These are phyloP conservation scores for Boletus sensibilis DNA, from an alignment of 768 basidiomycete genomes.

Conservation along the genomic window DNA sequence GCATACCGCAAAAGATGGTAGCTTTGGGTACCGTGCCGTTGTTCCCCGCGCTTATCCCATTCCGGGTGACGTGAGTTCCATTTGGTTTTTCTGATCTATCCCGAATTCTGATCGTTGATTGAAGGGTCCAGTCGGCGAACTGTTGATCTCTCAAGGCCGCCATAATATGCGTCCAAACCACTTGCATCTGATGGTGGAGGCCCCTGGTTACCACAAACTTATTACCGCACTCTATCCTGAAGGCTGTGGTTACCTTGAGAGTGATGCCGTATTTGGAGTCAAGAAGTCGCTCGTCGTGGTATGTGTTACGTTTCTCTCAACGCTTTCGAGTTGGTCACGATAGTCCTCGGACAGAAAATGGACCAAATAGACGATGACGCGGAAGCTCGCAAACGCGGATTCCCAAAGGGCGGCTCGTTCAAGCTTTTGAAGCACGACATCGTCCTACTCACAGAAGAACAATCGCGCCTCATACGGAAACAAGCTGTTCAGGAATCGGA, in stretches of 20 bases:
- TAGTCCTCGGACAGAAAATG: constrained; percentile 40
- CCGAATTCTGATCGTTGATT: constrained; percentile 7
- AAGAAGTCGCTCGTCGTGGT: constrained; percentile 78
- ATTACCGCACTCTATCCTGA: constrained; percentile 74
- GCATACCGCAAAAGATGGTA: constrained; percentile 56
- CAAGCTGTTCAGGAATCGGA: constrained; percentile 15
- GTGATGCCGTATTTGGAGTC: constrained; percentile 81
- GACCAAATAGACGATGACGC: constrained; percentile 51
- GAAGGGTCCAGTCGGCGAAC: constrained; percentile 67
- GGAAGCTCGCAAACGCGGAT: constrained; percentile 52
- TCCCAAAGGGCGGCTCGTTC: constrained; percentile 46
- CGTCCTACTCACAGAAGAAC: constrained; percentile 42
- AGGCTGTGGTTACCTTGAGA: constrained; percentile 61
- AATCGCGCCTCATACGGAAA: constrained; percentile 35
- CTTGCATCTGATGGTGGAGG: constrained; percentile 70
- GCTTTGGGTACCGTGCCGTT: constrained; percentile 68
- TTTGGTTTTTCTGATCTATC: constrained; percentile 3
- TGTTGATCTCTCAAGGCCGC: constrained; percentile 56
- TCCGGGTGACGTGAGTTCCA: constrained; percentile 55
- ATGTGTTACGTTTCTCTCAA: constrained; percentile 25
- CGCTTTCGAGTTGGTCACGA: not conserved
- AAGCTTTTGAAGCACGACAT: constrained; percentile 48
- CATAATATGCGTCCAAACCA: constrained; percentile 82
- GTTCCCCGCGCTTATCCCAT: constrained; percentile 72
- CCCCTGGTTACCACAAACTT: constrained; percentile 70